Base-by-base conservation (phyloP, 345 rosid species). In the Syzygium aromaticum region DNA sequence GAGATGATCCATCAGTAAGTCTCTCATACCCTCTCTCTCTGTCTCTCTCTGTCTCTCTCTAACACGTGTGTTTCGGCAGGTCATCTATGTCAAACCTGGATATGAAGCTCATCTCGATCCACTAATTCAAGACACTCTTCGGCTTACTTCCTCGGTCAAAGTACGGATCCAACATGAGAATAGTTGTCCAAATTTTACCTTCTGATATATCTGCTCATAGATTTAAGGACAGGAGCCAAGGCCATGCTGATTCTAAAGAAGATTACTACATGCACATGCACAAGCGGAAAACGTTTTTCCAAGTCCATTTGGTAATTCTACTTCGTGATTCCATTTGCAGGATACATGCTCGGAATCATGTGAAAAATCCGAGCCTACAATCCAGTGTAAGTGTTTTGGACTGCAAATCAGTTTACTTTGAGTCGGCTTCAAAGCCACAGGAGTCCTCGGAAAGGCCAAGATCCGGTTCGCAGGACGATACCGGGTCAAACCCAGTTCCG, bases 11-110 rank as follows among this genome's bases (percentile, higher is more conserved):
- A 86, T 96, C 98, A 52, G 90, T 96, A 88, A 92, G 94, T 88
- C 84, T 27, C 83, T 61, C 7, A 30, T 46, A 86, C 43, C 52
- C n/a, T 77, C 64, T 87, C 15, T 64, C 51, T 84, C 21, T 85
- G 6, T 25, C 15, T 51, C 14, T 49, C 49, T 4, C 11, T 54
- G 7, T 77, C 56, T 85, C 11, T 43, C 54, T 51, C 54, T 14
- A 77, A 78, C 33, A 22, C 52, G 19, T 25, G 0, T 46, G 52
- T 46, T 51, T 83, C 16, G 78, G 91, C 93, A 97, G 98, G 98
- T 96, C 33, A 96, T 97, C 52, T 97, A 96, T 86, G 98, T 97
- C 89, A 97, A 89, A 88, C 96, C 98, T 23, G 96, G 98, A 73
- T 82, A 87, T 63, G 95, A 94, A 94, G 98, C 96, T 83, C 89